Evolutionary conservation across 805 yeast species (phyloP), one percentile per base, ranked within the genome.

Genomic region (Candida methanosorbosa): DNA sequence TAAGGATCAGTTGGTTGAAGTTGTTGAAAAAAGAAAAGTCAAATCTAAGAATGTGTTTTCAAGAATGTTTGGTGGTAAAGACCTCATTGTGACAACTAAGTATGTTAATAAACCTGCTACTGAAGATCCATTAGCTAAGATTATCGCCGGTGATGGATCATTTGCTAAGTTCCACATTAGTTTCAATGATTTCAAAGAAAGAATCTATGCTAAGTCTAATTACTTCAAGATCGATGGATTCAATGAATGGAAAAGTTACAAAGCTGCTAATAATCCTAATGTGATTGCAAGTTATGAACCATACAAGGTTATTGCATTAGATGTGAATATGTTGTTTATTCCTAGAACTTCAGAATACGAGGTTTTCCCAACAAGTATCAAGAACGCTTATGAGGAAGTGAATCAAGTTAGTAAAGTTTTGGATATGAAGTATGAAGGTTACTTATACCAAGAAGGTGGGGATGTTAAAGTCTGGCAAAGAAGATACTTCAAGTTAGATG

Each of bases 361-460:
- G 52, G 60, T 70, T 7, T 65, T 84, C 37, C 95, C 94, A 6
- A 71, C 78, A 18, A 78, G 86, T 36, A 75, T 83, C 44, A 67
- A 67, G 35, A 59, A 72, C 33, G 77, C 76, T n/a, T 43, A 56
- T 11, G 61, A 57, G 11, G 64, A 71, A 42, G 52, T 69, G 9
- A 38, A 54, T 5, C 62, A 70, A 44, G 52, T 59, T 17, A 48
- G 49, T 14, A 49, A 61, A 22, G 30, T 38, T 4, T 12, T 34
- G 42, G 32, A 43, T 5, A 45, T 63, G 15, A 36, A 33, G 2
- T 61, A 62, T 48, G 80, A 81, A 50, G 97, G 97, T 0, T 78
- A 64, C 48, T 61, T 90, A 60, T 75, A 76, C 46, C 97, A 88
- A 59, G 85, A 81, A 49, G 97, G 97, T 15, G 97, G 97, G 9